A percentile compares a stretch with the other conserved stretches of the same genome.
Conservation (phyloP, 805 yeast genomes). For the Hanseniaspora vineae region DNA sequence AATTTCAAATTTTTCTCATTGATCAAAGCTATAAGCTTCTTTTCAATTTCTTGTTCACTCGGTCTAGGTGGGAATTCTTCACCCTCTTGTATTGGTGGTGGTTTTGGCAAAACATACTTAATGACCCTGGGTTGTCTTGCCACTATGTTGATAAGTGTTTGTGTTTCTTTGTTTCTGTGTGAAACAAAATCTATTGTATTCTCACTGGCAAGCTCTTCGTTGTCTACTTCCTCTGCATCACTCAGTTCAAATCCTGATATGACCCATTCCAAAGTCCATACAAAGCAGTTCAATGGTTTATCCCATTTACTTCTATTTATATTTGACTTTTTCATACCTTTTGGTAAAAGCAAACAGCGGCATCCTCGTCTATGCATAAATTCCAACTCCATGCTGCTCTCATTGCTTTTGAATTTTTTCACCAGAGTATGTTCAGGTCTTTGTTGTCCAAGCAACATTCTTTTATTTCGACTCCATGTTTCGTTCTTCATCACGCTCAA, state of each 20-base stretch:
- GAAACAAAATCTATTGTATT: constrained; percentile 2
- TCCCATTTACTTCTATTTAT: constrained; percentile 63
- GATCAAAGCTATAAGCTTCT: constrained; percentile 4
- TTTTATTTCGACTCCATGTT: constrained; percentile 28
- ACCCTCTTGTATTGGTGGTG: neutral
- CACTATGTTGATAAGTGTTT: constrained; percentile 3
- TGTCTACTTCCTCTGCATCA: constrained; percentile 1
- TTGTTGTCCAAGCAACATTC: constrained; percentile 1
- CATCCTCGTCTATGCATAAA: constrained; percentile 49
- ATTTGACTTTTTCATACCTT: constrained; percentile 58
- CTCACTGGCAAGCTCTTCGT: neutral
- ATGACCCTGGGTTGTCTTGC: constrained; percentile 1
- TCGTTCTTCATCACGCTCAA: constrained; percentile 49
- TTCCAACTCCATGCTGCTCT: constrained; percentile 9
- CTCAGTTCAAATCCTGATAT: constrained; percentile 17
- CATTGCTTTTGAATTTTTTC: constrained; percentile 6
- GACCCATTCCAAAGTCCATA: constrained; percentile 76
- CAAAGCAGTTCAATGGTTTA: constrained; percentile 41
- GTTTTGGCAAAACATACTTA: neutral
- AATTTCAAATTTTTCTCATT: constrained; percentile 9
- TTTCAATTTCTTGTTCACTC: constrained; percentile 8
- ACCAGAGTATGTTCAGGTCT: constrained; percentile 12
- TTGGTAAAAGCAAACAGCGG: constrained; percentile 45
- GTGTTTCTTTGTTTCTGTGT: neutral
- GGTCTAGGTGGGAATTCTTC: constrained; percentile 11